Conservation (phyloP, 2,329 filamentous ascomycete species). For the Fusarium lateritium region DNA sequence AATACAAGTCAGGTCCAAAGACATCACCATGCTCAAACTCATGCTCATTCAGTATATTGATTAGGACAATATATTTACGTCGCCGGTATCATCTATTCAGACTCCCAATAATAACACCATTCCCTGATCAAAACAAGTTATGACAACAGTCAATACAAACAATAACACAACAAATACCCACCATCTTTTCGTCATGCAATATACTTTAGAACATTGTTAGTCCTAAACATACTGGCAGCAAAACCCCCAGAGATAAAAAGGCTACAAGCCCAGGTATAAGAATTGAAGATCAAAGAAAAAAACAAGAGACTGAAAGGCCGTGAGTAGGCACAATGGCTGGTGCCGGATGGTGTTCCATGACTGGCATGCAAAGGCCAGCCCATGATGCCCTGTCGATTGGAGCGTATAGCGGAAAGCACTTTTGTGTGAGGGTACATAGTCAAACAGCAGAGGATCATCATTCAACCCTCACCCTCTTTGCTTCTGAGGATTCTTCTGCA, state of each 20-base stretch:
- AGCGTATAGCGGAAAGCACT: slow-evolving; percentile 29
- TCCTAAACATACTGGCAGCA: slow-evolving; percentile 17
- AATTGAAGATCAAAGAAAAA: slow-evolving; percentile 26
- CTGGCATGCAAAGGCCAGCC: slow-evolving; percentile 41
- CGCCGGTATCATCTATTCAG: slow-evolving; percentile 48
- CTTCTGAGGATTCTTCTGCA: slow-evolving; percentile 61
- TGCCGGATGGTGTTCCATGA: slow-evolving; percentile 24
- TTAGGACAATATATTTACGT: slow-evolving; percentile 41
- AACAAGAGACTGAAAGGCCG: slow-evolving; percentile 24
- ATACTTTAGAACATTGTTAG: slow-evolving; percentile 5
- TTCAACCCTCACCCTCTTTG: slow-evolving; percentile 69
- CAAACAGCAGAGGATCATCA: slow-evolving; percentile 39
- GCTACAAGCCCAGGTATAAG: slow-evolving; percentile 33
- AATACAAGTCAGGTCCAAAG: not conserved
- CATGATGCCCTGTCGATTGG: slow-evolving; percentile 25
- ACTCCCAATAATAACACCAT: slow-evolving; percentile 35
- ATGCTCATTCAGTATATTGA: slow-evolving; percentile 40
- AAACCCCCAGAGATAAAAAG: slow-evolving; percentile 9
- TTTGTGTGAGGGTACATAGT: slow-evolving; percentile 18
- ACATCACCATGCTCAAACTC: slow-evolving; percentile 1
- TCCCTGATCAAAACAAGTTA: slow-evolving; percentile 16
- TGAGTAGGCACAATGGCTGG: slow-evolving; percentile 1
- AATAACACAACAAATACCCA: slow-evolving; percentile 24
- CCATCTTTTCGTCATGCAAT: slow-evolving; percentile 15
- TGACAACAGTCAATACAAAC: slow-evolving; percentile 13